Evolutionary conservation across 2,329 filamentous ascomycete genomes (phyloP).

Genomic region (Penicillium sp.): DNA sequence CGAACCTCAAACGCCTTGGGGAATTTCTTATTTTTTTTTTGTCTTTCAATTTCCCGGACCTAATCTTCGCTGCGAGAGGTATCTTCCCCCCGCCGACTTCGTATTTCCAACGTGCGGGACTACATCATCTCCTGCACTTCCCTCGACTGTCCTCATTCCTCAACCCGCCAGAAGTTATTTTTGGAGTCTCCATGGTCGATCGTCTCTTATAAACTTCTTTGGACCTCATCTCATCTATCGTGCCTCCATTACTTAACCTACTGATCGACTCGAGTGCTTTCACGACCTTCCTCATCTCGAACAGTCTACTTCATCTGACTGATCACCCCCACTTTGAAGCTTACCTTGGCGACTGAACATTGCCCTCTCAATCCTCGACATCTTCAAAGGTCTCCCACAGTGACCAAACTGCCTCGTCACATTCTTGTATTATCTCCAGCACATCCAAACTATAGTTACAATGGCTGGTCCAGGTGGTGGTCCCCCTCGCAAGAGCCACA

Average conservation of each 20-base stretch:
- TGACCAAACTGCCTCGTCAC: not conserved
- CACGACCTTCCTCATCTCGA: not conserved
- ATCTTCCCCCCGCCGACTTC: conserved; percentile 11
- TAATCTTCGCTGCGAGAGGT: conserved; percentile 6
- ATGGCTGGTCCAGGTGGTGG: conserved; percentile 96
- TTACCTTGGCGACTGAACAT: not conserved
- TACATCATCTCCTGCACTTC: not conserved
- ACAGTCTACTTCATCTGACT: not conserved
- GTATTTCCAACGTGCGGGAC: conserved; percentile 25
- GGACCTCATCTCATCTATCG: not conserved
- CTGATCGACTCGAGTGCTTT: not conserved
- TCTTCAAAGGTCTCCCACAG: not conserved
- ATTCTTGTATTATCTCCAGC: not conserved
- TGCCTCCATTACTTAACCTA: not conserved
- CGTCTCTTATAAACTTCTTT: conserved; percentile 8
- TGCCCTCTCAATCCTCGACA: not conserved
- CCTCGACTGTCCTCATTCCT: conserved; percentile 9
- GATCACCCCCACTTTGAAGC: conserved; percentile 5
- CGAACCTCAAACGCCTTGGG: not conserved
- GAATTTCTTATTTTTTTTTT: not conserved
- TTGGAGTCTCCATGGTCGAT: conserved; percentile 9
- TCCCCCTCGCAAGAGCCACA: conserved; percentile 88
- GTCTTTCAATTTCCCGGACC: not conserved
- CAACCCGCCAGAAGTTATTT: conserved; percentile 10
- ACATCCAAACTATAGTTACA: not conserved